phyloP scores from a whole-genome alignment of 192 early-diverging fungal species.

The Pilaira anomala region DNA sequence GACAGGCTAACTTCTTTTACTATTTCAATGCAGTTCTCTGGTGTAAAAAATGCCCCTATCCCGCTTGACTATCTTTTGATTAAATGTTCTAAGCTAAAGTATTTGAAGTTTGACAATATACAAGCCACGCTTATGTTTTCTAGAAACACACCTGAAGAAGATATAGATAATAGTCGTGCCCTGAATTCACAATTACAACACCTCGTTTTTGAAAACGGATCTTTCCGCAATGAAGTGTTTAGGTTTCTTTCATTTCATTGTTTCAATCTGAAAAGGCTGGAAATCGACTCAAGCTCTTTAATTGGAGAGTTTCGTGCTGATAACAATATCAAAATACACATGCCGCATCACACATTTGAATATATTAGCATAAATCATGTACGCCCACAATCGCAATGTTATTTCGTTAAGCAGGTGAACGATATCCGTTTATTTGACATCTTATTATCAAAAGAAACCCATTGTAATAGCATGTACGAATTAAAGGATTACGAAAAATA shows the following conservation, averaged over 20 bases:
- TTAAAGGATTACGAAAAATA: slow-evolving; percentile 1
- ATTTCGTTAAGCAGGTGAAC: neutral
- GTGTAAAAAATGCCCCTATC: neutral
- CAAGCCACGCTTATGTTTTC: neutral
- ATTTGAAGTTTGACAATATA: slow-evolving; percentile 1
- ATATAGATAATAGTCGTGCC: neutral
- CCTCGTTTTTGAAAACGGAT: slow-evolving; percentile 8
- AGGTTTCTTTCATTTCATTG: neutral
- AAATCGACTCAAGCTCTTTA: slow-evolving; percentile 2
- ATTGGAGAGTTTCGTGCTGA: neutral
- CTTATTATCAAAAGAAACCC: neutral
- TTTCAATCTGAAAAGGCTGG: neutral
- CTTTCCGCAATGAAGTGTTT: slow-evolving; percentile 2
- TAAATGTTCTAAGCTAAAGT: neutral
- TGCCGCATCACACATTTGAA: neutral
- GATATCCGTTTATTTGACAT: neutral
- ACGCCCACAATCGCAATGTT: neutral
- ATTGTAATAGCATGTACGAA: neutral
- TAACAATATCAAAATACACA: neutral
- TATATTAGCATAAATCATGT: neutral
- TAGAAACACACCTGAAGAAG: neutral
- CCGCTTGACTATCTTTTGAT: neutral
- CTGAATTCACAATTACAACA: neutral
- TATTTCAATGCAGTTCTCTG: slow-evolving; percentile 13
- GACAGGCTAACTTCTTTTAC: neutral